Evolutionary conservation across 495 filamentous ascomycete species (phyloP).

Genomic region (Sordaria brevicollis): DNA sequence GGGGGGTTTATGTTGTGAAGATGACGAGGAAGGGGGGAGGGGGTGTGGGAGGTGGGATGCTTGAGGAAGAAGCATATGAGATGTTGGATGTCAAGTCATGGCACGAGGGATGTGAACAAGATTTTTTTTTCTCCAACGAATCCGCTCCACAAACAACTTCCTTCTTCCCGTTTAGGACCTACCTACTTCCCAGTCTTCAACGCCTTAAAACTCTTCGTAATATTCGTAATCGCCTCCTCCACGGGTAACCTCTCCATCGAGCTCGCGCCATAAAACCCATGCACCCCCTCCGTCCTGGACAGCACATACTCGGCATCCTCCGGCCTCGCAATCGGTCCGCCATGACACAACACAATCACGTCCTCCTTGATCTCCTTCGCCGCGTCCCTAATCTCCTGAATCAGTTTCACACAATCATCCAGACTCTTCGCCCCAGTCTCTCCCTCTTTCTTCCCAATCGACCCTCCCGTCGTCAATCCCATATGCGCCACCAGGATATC

Average conservation of each 20-base stretch:
- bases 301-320: slow-evolving; percentile 55
- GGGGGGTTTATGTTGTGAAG: slow-evolving; percentile 40
- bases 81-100: too few species aligned
- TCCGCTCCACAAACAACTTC: too few species aligned
- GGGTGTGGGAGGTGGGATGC: not conserved
- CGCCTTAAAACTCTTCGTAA: slow-evolving; percentile 50
- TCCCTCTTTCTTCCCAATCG: slow-evolving; percentile 34
- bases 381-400: slow-evolving; percentile 55
- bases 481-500: slow-evolving; percentile 62
- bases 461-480: slow-evolving; percentile 54
- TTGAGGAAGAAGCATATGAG: too few species aligned
- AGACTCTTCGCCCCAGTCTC: slow-evolving; percentile 48
- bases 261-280: slow-evolving; percentile 64
- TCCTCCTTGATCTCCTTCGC: slow-evolving; percentile 42
- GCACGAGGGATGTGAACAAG: too few species aligned
- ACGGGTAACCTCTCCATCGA: slow-evolving; percentile 64
- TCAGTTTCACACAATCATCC: slow-evolving; percentile 47
- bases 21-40: not conserved
- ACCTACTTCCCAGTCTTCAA: slow-evolving; percentile 10
- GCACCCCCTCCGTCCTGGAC: slow-evolving; percentile 45
- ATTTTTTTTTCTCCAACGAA: too few species aligned
- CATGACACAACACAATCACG: slow-evolving; percentile 59
- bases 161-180: not conserved
- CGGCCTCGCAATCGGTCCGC: slow-evolving; percentile 53
- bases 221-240: slow-evolving; percentile 53